Percentiles rank a stretch among this genome's conserved stretches.
Evolutionary conservation across 148 eudicot genomes (phyloP).

Genomic region (Rheum nobile): DNA sequence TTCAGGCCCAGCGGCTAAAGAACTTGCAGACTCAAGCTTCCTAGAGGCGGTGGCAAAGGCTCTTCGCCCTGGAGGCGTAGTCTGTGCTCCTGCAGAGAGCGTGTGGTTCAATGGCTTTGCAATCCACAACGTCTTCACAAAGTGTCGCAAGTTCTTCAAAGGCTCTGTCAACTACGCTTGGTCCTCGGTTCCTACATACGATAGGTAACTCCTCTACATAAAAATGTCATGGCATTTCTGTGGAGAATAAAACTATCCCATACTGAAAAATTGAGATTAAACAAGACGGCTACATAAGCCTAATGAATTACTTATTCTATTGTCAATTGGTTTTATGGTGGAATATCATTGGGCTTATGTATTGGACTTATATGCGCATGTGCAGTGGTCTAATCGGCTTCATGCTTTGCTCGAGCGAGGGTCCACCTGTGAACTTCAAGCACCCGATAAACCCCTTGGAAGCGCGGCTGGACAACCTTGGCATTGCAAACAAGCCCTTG

Average conservation of each 20-base stretch:
- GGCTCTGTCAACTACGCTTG: conserved; percentile 33
- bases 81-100: conserved; percentile 26
- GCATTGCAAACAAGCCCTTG: conserved; percentile 19
- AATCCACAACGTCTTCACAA: neutral
- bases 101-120: conserved; percentile 14
- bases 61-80: conserved; percentile 29
- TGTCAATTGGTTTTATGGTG: too few species aligned
- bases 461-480: conserved; percentile 7
- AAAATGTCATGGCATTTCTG: too few species aligned
- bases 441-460: conserved; percentile 28
- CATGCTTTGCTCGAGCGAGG: conserved; percentile 36
- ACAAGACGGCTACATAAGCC: too few species aligned
- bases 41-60: conserved; percentile 19
- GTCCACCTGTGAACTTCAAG: conserved; percentile 26
- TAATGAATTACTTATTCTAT: too few species aligned
- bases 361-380: too few species aligned
- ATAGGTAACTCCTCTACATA: conserved; percentile 21
- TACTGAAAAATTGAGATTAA: too few species aligned
- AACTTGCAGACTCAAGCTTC: conserved; percentile 15
- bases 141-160: conserved; percentile 20
- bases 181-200: conserved; percentile 24
- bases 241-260: too few species aligned
- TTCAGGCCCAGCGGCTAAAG: conserved; percentile 17
- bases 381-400: conserved; percentile 31
- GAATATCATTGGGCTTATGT: too few species aligned